Conservation (phyloP, 371 early-diverging fungal species). For the Mortierella sp. region DNA sequence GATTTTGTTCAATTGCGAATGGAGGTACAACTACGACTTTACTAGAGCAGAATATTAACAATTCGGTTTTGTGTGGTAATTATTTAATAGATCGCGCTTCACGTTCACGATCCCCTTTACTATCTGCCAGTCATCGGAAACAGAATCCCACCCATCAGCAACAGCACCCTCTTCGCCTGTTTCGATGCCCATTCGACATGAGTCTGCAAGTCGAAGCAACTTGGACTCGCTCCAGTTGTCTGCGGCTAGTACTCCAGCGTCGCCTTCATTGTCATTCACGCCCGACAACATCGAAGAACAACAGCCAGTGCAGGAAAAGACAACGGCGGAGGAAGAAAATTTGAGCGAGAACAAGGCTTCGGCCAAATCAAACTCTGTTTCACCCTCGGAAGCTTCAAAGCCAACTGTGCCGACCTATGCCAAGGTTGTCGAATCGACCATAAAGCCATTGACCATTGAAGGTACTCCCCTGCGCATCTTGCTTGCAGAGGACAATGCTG, state of each 20-base stretch:
- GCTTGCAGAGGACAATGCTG: constrained; percentile 51
- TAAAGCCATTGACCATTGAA: constrained; percentile 37
- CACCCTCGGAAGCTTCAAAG: constrained; percentile 11
- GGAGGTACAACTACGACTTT: constrained; percentile 40
- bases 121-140: constrained; percentile 43
- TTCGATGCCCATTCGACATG: constrained; percentile 11
- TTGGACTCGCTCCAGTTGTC: constrained; percentile 16
- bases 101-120: constrained; percentile 70
- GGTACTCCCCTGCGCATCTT: constrained; percentile 48
- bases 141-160: constrained; percentile 34
- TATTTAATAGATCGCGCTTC: constrained; percentile 65
- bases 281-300: background rate
- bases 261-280: background rate
- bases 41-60: background rate
- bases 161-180: constrained; percentile 50
- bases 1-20: constrained; percentile 23
- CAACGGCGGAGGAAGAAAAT: background rate
- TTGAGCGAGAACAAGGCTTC: background rate
- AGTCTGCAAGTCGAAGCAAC: background rate
- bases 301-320: background rate
- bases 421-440: constrained; percentile 42
- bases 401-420: constrained; percentile 36
- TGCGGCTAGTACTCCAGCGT: background rate
- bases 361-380: background rate
- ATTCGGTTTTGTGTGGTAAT: constrained; percentile 48